Base-by-base conservation (phyloP, 2,329 filamentous ascomycete genomes). In the Alternaria sp. region DNA sequence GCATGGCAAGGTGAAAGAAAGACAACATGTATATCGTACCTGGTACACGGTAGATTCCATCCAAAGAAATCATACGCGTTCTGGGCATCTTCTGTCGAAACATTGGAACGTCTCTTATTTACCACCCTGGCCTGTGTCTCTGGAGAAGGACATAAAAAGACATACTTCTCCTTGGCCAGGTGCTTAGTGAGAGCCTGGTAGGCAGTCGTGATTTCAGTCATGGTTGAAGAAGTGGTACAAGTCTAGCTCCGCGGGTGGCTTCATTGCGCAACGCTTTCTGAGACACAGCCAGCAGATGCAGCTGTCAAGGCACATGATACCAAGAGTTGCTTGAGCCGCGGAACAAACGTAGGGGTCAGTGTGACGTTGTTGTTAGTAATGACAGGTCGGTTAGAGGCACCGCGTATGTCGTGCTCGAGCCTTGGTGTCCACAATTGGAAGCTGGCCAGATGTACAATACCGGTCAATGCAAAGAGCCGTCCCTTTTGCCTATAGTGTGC, bases 31-130 rank as follows among this genome's bases (percentile, higher is more conserved):
- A 39, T 6, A 32, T 18, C 57, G n/a, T 62, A 66, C 68, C 66
- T 58, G 18, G 65, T 57, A 52, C 67, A 66, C 26, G 68, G 47
- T 20, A 71, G 20, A 41, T 59, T 71, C 68, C 68, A 71, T 2
- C 68, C 68, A 53, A 69, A 71, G 53, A 71, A 69, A 49, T 71
- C 68, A 4, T 63, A 47, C 39, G 59, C 59, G 47, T 41, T 68
- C 26, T 62, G 60, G 18, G 68, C 67, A 43, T 67, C 53, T 56
- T 57, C 54, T 26, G 59, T 66, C 1, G 63, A 64, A 16, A 57
- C 30, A 49, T 62, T 36, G 1, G 64, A 61, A 11, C 28, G 59
- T 42, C 68, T 54, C 38, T 66, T 70, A 14, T 59, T 47, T 7
- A 70, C 61, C 12, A 70, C 65, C 46, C 68, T 63, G 0, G 62